Evolutionary conservation across 257 asterid genomes (phyloP), one percentile per base, ranked within the genome.

Genomic region (Prunella vulgaris): DNA sequence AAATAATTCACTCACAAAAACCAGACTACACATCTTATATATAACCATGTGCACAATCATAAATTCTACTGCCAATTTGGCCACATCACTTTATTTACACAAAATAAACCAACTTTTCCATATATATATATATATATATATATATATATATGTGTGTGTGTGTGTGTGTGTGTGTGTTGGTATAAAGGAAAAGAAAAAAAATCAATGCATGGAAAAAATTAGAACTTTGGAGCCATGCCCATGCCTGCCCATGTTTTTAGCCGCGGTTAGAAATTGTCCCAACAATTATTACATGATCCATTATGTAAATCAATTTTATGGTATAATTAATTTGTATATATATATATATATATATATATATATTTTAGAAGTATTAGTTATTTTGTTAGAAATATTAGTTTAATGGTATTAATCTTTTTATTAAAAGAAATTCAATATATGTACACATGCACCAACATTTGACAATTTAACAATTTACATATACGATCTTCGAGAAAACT

Each of bases 1-100:
- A 76, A 72, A 18, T 53, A 60, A 62, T 66, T 66, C 64, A 21
- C 56, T 24, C 4, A 56, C 27, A n/a, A 77, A 28, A 53, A 62
- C 51, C 56, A 67, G 56, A 21, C 58, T 63, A 64, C 66, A 14
- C 66, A 14, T 25, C 57, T 70, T 46, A 54, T 70, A 38, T 46
- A 54, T 70, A 38, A 46, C 63, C 75, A 77, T 77, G 81, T 72
- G 74, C 68, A 53, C 60, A 30, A 37, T 44, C 74, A 72, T 67
- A 52, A 66, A 69, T 66, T 44, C 30, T 56, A 27, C 71, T 65
- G 52, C 74, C 51, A 32, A 40, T 69, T 64, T 63, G 51, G 21
- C 44, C 62, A 15, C 49, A 60, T 61, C 18, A 65, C 74, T 64
- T 62, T 59, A 66, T 59, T 46, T 63, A 25, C 30, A 30, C 70